Percentiles rank a stretch among this genome's conserved stretches.
Evolutionary conservation across 2,329 filamentous ascomycete genomes (phyloP).

Genomic region (Venturia nashicola): DNA sequence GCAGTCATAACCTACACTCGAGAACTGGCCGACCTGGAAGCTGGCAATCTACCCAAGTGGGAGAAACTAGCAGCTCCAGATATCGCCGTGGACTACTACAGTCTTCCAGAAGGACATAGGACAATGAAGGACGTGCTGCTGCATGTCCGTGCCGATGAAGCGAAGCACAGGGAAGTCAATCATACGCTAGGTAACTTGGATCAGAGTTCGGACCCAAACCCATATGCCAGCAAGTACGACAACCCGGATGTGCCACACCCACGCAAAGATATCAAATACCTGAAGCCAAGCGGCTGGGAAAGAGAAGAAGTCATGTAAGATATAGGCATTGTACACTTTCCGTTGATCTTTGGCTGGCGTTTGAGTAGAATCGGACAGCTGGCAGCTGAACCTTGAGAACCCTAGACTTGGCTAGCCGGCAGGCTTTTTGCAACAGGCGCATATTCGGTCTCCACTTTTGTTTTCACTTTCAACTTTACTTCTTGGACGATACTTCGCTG

Average conservation of each 20-base stretch:
- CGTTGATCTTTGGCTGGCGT: background rate
- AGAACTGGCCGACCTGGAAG: constrained; percentile 75
- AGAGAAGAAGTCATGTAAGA: constrained; percentile 58
- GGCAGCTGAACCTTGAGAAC: background rate
- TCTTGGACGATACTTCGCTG: background rate
- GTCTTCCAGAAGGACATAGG: constrained; percentile 72
- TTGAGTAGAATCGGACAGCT: background rate
- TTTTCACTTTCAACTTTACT: background rate
- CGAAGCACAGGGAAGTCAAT: constrained; percentile 74
- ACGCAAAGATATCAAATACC: constrained; percentile 52
- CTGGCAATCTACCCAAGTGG: constrained; percentile 76
- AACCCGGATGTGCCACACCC: constrained; percentile 55
- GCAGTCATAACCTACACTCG: constrained; percentile 92
- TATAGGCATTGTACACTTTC: background rate
- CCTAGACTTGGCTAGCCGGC: background rate
- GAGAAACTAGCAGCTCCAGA: constrained; percentile 66
- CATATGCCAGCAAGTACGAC: constrained; percentile 76
- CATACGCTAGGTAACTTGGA: constrained; percentile 85
- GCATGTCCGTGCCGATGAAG: constrained; percentile 84
- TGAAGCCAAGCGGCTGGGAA: constrained; percentile 67
- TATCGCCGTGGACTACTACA: constrained; percentile 85
- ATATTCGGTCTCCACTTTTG: background rate
- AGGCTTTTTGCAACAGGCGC: background rate
- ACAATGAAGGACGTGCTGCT: constrained; percentile 79
- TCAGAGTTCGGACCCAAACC: constrained; percentile 79